Base-by-base conservation (phyloP, 1,284 basidiomycete genomes). In the Ceratorhiza oryzae-sativae region DNA sequence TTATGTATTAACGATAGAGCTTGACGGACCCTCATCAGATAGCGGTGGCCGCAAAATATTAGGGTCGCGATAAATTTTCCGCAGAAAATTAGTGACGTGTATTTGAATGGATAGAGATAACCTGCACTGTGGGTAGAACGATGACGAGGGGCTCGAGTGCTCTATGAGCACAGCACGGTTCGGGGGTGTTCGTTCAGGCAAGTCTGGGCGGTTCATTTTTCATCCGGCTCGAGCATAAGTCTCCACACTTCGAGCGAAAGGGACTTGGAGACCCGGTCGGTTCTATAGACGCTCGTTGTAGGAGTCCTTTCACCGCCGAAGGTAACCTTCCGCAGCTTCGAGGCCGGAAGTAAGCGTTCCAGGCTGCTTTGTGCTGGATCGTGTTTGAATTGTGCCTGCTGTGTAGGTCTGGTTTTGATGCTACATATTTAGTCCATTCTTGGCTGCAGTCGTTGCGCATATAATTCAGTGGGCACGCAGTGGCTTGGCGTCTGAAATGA, bases 271-370 rank as follows among this genome's bases (percentile, higher is more conserved):
- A 12, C 51, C 25, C 9, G 27, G 6, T 9, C 27, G 51, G n/a
- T 53, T 53, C 51, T 53, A 53, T 53, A 53, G 51, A 30, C 51
- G 51, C 51, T 53, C 51, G 27, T 18, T 53, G 51, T 10, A 32
- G 51, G 51, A 53, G 32, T 32, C 27, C 10, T 13, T 39, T 18
- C 42, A 18, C 51, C 30, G 18, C 12, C 51, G 30, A 34, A 23
- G 51, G 27, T 34, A n/a, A n/a, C 12, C 49, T 30, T 27, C 42
- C 15, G 9, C 15, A 18, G 4, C 42, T 45, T 45, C 42, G 42
- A 45, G 42, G 18, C 10, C 15, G 42, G 42, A 8, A 45, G 9
- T 18, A 8, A 18, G 18, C 6, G 9, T 45, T 45, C 18, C 36
- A 39, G 36, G 13, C 36, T 13, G 6, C 36, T 39, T 39, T 39